Evolutionary conservation across 2,329 filamentous ascomycete genomes (phyloP).

Genomic region (Diaporthe velutina): DNA sequence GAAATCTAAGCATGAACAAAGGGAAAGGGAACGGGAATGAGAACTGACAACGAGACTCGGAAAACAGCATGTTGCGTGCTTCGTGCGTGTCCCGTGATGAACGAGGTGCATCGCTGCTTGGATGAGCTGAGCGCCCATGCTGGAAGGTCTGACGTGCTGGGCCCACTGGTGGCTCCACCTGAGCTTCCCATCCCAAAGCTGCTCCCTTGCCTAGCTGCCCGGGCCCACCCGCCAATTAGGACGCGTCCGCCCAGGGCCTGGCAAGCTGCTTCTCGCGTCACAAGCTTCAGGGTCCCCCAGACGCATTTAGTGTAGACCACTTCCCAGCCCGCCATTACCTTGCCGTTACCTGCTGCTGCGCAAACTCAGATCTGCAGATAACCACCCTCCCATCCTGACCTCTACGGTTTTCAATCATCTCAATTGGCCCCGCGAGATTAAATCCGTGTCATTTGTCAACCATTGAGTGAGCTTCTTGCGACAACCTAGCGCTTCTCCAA

Average conservation of each 20-base stretch:
- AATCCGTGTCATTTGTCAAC: neutral
- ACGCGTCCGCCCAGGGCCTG: constrained; percentile 30
- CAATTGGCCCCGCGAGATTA: constrained; percentile 27
- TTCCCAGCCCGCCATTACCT: neutral
- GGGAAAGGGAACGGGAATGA: neutral
- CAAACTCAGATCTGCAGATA: neutral
- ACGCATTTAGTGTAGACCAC: constrained; percentile 23
- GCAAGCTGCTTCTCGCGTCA: constrained; percentile 34
- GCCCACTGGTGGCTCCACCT: constrained; percentile 12
- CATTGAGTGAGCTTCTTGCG: neutral
- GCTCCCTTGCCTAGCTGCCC: constrained; percentile 1
- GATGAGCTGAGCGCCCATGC: too few relatives aligned
- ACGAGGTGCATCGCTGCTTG: constrained; percentile 3
- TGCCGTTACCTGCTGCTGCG: neutral
- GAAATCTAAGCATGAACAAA: neutral
- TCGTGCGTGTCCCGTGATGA: neutral
- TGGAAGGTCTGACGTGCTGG: constrained; percentile 1
- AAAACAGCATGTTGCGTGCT: constrained; percentile 8
- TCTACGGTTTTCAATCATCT: neutral
- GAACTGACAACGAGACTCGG: neutral
- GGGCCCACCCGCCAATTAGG: constrained; percentile 28
- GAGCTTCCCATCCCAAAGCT: constrained; percentile 17
- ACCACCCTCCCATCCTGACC: neutral
- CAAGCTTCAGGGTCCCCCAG: constrained; percentile 29
- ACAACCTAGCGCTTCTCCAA: neutral